Conservation (phyloP, 2,329 filamentous ascomycete species). For the Xylaria hypoxylon region DNA sequence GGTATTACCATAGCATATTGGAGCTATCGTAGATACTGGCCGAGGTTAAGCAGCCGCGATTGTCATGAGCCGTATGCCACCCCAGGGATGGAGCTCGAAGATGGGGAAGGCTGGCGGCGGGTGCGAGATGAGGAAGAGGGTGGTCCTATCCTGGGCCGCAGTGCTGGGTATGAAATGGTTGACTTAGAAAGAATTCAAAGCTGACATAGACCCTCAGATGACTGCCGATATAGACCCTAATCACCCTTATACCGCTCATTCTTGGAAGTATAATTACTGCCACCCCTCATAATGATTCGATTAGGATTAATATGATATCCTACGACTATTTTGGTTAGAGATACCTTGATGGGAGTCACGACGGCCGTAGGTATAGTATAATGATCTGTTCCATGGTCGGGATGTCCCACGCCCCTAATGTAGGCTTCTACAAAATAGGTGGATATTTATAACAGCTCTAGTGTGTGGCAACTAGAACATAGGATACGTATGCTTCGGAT, state of each 20-base stretch:
- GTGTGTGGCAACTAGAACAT: background rate
- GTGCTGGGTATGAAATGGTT: constrained; percentile 50
- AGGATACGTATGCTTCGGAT: background rate
- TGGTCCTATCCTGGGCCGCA: constrained; percentile 48
- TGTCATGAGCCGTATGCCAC: constrained; percentile 70
- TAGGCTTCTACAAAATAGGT: background rate
- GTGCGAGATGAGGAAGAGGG: constrained; percentile 67
- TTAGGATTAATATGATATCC: background rate
- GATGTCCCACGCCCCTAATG: background rate
- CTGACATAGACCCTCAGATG: constrained; percentile 46
- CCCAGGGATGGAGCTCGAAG: constrained; percentile 54
- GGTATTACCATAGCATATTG: constrained; percentile 72
- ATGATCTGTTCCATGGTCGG: background rate
- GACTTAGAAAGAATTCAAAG: constrained; percentile 37
- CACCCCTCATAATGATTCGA: background rate
- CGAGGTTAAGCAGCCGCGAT: constrained; percentile 61
- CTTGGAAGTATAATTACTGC: background rate
- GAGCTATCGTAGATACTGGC: constrained; percentile 75
- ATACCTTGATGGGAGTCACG: background rate
- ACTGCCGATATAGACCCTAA: constrained; percentile 32
- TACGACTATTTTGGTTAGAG: background rate
- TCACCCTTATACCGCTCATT: constrained; percentile 11
- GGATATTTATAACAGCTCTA: background rate
- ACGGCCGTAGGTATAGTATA: constrained; percentile 1
- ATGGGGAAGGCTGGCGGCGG: constrained; percentile 54